phyloP scores from a whole-genome alignment of 768 basidiomycete species.

The Porpolomopsis calyptriformis region DNA sequence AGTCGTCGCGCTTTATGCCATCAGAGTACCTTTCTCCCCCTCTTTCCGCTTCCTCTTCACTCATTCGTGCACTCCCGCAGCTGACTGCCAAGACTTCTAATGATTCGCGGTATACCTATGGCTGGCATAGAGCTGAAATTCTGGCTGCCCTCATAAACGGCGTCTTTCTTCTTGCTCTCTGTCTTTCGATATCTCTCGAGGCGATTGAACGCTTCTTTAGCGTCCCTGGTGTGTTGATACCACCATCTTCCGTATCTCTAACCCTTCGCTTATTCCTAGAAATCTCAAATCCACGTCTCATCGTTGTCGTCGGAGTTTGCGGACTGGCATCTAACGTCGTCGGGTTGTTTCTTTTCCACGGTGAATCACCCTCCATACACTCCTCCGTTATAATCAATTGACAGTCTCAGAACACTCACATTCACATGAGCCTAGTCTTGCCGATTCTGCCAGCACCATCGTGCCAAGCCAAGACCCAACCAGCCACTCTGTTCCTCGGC shows the following conservation, averaged over 20 bases:
- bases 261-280: slow-evolving; percentile 34
- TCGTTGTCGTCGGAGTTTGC: slow-evolving; percentile 82
- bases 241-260: slow-evolving; percentile 5
- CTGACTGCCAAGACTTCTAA: slow-evolving; percentile 48
- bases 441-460: slow-evolving; percentile 31
- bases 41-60: slow-evolving; percentile 6
- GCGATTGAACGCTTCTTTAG: slow-evolving; percentile 84
- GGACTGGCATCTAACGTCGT: slow-evolving; percentile 88
- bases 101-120: slow-evolving; percentile 84
- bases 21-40: slow-evolving; percentile 41
- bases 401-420: slow-evolving; percentile 47
- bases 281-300: slow-evolving; percentile 77
- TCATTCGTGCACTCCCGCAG: slow-evolving; percentile 26
- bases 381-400: slow-evolving; percentile 1
- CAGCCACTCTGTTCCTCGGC: too few relatives aligned
- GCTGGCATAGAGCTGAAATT: slow-evolving; percentile 98
- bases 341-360: slow-evolving; percentile 91
- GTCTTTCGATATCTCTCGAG: slow-evolving; percentile 91
- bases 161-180: slow-evolving; percentile 91
- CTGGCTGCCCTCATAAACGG: slow-evolving; percentile 93
- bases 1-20: slow-evolving; percentile 89
- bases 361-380: slow-evolving; percentile 31
- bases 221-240: slow-evolving; percentile 49
- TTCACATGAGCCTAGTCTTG: slow-evolving; percentile 27
- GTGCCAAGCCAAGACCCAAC: slow-evolving; percentile 16